Percentiles rank a stretch among this genome's conserved stretches.
Conservation (phyloP, 345 rosid genomes). For the Streptanthus diversifolius region DNA sequence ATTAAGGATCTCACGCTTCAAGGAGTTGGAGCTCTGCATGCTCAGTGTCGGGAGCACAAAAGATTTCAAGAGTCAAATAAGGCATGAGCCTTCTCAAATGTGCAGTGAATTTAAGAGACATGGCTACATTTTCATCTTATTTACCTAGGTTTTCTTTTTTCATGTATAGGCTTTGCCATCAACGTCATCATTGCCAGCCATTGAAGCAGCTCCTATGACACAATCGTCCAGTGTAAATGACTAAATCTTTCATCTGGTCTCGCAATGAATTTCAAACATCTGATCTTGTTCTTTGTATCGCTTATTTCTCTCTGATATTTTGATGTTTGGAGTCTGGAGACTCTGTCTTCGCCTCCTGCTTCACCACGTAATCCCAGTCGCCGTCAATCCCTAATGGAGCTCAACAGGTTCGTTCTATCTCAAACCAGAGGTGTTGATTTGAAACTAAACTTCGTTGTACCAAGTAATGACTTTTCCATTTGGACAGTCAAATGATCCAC, state of each 20-base stretch:
- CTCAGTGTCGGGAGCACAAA: conserved; percentile 36
- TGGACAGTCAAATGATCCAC: conserved; percentile 36
- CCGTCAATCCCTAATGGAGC: conserved; percentile 41
- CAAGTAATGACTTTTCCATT: neutral
- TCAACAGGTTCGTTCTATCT: conserved; percentile 45
- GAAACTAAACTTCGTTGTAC: neutral
- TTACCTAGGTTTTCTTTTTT: neutral
- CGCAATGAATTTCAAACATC: neutral
- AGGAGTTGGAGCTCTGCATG: conserved; percentile 48
- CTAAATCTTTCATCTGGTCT: neutral
- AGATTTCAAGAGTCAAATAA: conserved; percentile 35
- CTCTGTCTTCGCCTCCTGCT: conserved; percentile 44
- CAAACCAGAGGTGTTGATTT: neutral
- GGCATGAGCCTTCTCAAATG: conserved; percentile 37
- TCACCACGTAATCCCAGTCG: conserved; percentile 36
- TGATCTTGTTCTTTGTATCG: conserved; percentile 3
- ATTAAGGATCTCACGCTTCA: conserved; percentile 32
- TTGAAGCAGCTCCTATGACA: conserved; percentile 37
- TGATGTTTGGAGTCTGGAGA: conserved; percentile 41
- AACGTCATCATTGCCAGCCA: conserved; percentile 28
- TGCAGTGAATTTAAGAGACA: neutral
- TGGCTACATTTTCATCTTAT: neutral
- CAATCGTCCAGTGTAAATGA: conserved; percentile 44
- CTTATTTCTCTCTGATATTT: conserved; percentile 17
- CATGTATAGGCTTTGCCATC: conserved; percentile 41